Evolutionary conservation across 192 early-diverging fungal genomes (phyloP).

Genomic region (Gonapodya sp.): DNA sequence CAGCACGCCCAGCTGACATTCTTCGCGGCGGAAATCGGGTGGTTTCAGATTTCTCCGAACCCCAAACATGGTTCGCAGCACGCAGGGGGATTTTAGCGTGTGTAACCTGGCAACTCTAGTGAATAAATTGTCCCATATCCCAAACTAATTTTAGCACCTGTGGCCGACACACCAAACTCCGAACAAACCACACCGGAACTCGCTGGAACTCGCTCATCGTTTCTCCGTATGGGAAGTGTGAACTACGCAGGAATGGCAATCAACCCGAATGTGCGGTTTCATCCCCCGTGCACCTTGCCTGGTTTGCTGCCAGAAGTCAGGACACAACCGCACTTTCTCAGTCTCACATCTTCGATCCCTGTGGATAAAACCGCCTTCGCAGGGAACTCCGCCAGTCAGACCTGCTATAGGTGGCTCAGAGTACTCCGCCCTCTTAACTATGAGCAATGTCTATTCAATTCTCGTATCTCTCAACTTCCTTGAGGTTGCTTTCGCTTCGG

Average conservation of each 20-base stretch:
- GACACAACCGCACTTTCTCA: too few relatives aligned
- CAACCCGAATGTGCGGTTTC: background rate
- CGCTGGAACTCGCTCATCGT: too few relatives aligned
- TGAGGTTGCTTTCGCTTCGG: background rate
- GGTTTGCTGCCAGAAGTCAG: too few relatives aligned
- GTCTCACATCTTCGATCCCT: background rate
- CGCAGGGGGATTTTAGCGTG: too few relatives aligned
- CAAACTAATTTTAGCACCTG: too few relatives aligned
- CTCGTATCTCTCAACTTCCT: background rate
- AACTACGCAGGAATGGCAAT: background rate
- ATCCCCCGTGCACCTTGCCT: too few relatives aligned
- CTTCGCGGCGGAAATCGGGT: background rate
- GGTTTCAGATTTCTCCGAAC: background rate
- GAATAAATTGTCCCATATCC: too few relatives aligned
- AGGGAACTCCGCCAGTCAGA: background rate
- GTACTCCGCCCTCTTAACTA: background rate
- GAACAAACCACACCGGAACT: too few relatives aligned
- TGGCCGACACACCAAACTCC: too few relatives aligned
- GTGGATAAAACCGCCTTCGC: background rate
- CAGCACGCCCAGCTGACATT: background rate
- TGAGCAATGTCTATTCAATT: background rate
- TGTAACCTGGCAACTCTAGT: too few relatives aligned
- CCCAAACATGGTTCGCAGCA: background rate
- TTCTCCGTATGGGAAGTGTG: too few relatives aligned
- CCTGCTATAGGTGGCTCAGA: background rate